These are phyloP conservation scores for Pholiota conissans DNA, from an alignment of 768 basidiomycete species.

Conservation along the genomic window DNA sequence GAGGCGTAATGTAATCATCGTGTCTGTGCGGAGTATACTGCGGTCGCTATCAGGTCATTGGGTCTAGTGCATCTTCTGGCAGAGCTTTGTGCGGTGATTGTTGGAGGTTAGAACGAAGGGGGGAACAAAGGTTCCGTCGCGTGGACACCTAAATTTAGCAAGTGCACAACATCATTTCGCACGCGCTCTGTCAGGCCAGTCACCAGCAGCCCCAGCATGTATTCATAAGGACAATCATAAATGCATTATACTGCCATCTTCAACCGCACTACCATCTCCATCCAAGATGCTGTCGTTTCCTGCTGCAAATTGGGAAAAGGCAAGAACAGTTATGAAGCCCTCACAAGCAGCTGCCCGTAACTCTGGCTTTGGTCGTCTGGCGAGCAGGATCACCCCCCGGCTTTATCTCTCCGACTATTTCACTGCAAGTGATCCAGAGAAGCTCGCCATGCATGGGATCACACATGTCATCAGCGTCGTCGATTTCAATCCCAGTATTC, in stretches of 20 bases:
- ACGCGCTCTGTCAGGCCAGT: not conserved
- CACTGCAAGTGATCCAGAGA: constrained; percentile 50
- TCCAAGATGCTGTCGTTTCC: constrained; percentile 34
- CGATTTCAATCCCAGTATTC: constrained; percentile 48
- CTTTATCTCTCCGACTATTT: constrained; percentile 66
- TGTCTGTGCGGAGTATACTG: not conserved
- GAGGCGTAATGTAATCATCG: not conserved
- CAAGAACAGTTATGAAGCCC: constrained; percentile 15
- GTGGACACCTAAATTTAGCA: not conserved
- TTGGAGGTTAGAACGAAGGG: not conserved
- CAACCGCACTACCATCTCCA: not conserved
- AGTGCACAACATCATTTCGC: not conserved
- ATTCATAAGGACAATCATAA: not conserved
- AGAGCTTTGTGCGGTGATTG: not conserved
- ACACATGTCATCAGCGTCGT: constrained; percentile 74
- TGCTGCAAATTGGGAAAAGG: constrained; percentile 29
- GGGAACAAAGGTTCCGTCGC: not conserved
- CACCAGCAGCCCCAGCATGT: not conserved
- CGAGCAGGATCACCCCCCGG: constrained; percentile 42
- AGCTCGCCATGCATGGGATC: constrained; percentile 57
- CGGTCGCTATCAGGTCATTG: not conserved
- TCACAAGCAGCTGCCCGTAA: constrained; percentile 1
- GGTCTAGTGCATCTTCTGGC: not conserved
- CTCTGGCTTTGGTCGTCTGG: constrained; percentile 22
- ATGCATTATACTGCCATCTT: not conserved